Base-by-base conservation (phyloP, 2,329 filamentous ascomycete species). In the Penicillium sp. region DNA sequence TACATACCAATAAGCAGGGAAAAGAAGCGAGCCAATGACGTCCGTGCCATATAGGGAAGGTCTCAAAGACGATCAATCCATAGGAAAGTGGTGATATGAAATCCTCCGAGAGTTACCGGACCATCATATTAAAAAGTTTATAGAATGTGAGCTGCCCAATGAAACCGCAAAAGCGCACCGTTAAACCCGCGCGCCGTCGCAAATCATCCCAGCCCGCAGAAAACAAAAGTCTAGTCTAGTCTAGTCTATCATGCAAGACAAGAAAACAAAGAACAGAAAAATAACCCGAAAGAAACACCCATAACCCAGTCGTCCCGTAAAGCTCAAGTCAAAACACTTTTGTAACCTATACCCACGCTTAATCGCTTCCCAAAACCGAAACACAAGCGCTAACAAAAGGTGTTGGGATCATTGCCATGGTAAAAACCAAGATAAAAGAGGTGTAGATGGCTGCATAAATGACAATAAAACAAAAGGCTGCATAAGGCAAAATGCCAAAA, bases 281-380 rank as follows among this genome's bases (percentile, higher is more conserved):
- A 47, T 14, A 55, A 48, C 39, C 19, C 19, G 31, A 50, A 48
- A 52, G 21, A 47, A 53, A 57, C 27, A 60, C 48, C 48, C 37
- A 41, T 24, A 44, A 52, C 53, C 45, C 29, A 54, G 51, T 53
- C 46, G 31, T 53, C 31, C 53, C 47, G 46, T 31, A 37, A 41
- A 51, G 29, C 24, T 27, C 22, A 31, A 29, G 39, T 33, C 26
- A 53, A 57, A 55, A 33, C 33, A 62, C 57, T 65, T 65, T 65
- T 39, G 49, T 50, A 50, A 53, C 29, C 46, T 53, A 54, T 33
- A 24, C 57, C 52, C 52, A 62, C 59, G 61, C 61, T 65, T 48
- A 51, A 65, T 59, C 63, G 63, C 61, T 63, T 57, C 46, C 51
- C 43, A 57, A 53, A 46, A 44, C 45, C 37, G 29, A 57, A 65